Evolutionary conservation across 2,329 filamentous ascomycete species (phyloP), one percentile per base, ranked within the genome.

Genomic region (Ophiosphaerella korrae): DNA sequence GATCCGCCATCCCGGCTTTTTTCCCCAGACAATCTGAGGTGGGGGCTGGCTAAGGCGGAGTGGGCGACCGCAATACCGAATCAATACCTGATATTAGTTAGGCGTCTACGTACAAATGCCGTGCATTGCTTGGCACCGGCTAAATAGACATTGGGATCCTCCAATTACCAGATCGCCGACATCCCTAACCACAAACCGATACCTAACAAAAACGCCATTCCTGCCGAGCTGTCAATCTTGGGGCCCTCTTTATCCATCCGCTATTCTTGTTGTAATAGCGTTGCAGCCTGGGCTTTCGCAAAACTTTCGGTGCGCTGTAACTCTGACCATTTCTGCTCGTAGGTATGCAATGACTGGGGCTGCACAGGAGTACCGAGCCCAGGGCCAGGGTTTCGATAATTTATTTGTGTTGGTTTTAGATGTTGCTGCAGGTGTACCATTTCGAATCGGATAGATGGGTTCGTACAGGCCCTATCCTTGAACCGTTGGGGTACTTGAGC

Each of bases 41-140:
- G 14, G 38, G 48, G 45, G 46, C 42, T 48, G 39, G 52, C 54
- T 50, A 55, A 65, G 60, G 51, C 63, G 63, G 63, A 64, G 55
- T 45, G 23, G 16, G 41, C 45, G 52, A 53, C 66, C 64, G 62
- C 51, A 57, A 55, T 62, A 65, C 66, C 66, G 66, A 63, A 59
- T 52, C 32, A 53, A 40, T 51, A 47, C 21, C 62, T 60, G 47
- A 50, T 53, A 46, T 49, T 42, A 56, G 60, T 48, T 44, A 66
- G 60, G 66, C 55, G 63, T 58, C 59, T 65, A 42, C 62, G 62
- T 62, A 48, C 35, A 23, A 46, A 37, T 48, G 52, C 47, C 26
- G 52, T 50, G 41, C 36, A 34, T 35, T 37, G 35, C 55, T 64
- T 62, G 60, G 63, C 59, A 48, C 62, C 62, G 63, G 63, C 41